A percentile compares a stretch with the other conserved stretches of the same genome.
Evolutionary conservation across 2,329 filamentous ascomycete species (phyloP).

Genomic region (Tympanopsis confertula): DNA sequence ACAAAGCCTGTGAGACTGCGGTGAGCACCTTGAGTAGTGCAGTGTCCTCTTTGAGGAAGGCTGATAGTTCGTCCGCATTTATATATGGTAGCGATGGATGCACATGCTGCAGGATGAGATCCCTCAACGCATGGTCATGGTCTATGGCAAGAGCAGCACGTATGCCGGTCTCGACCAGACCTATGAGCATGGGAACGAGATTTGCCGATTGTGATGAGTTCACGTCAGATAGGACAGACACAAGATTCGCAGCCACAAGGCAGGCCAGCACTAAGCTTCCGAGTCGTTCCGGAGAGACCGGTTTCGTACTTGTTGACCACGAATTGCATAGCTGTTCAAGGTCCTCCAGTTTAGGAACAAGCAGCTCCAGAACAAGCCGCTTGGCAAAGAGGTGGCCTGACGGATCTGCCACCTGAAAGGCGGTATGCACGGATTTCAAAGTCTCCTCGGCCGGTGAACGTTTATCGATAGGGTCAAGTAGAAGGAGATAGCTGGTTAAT

Average conservation of each 20-base stretch:
- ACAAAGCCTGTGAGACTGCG: too few relatives aligned
- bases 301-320: conserved; percentile 31
- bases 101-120: neutral
- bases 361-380: conserved; percentile 39
- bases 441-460: neutral
- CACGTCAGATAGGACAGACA: conserved; percentile 33
- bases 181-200: conserved; percentile 29
- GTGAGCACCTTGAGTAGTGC: neutral
- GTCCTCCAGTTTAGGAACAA: conserved; percentile 39
- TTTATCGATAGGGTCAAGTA: neutral
- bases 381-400: conserved; percentile 28
- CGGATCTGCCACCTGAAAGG: conserved; percentile 17
- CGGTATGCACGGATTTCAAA: neutral
- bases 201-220: conserved; percentile 35
- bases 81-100: neutral
- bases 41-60: neutral
- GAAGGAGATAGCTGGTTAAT: neutral
- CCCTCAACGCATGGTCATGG: neutral
- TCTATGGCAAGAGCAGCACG: neutral
- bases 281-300: conserved; percentile 39
- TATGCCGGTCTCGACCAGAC: conserved; percentile 23
- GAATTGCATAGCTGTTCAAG: conserved; percentile 30
- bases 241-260: conserved; percentile 29
- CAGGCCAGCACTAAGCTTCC: conserved; percentile 38
- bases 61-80: neutral